Evolutionary conservation across 768 basidiomycete species (phyloP).

Genomic region (Lactifluus rugatus): DNA sequence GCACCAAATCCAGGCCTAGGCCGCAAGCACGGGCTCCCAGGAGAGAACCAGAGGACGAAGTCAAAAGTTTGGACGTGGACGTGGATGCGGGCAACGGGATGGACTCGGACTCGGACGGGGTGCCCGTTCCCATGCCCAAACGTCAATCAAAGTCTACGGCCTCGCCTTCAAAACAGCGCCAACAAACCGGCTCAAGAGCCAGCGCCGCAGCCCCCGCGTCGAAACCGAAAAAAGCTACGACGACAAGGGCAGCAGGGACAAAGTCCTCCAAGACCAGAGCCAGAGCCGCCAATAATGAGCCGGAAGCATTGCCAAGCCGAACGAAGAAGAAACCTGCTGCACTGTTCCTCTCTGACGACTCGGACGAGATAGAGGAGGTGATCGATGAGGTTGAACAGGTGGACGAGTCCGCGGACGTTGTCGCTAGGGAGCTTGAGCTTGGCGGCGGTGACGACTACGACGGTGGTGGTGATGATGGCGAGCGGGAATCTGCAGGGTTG

Average conservation of each 20-base stretch:
- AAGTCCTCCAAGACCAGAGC: neutral
- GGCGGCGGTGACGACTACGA: neutral
- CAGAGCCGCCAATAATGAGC: neutral
- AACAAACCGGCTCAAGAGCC: neutral
- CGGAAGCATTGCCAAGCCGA: neutral
- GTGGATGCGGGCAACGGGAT: neutral
- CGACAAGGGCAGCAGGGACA: neutral
- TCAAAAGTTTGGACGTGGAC: neutral
- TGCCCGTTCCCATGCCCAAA: no score
- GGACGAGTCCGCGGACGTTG: neutral
- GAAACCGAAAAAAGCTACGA: neutral
- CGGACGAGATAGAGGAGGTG: neutral
- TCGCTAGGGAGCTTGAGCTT: neutral
- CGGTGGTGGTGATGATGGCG: neutral
- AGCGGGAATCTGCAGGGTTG: constrained; percentile 11
- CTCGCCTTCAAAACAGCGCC: neutral
- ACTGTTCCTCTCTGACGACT: constrained; percentile 12
- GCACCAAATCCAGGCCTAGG: neutral
- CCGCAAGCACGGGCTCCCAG: constrained; percentile 2
- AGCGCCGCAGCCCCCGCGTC: neutral
- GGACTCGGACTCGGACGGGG: neutral
- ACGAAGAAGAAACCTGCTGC: constrained; percentile 1
- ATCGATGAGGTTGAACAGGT: neutral
- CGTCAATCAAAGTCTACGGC: neutral
- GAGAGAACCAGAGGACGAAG: neutral